Percentiles rank a stretch among this genome's conserved stretches.
These are phyloP conservation scores for Cyclotella sp. DNA, from an alignment of 108 stramenopile species.

Conservation along the genomic window DNA sequence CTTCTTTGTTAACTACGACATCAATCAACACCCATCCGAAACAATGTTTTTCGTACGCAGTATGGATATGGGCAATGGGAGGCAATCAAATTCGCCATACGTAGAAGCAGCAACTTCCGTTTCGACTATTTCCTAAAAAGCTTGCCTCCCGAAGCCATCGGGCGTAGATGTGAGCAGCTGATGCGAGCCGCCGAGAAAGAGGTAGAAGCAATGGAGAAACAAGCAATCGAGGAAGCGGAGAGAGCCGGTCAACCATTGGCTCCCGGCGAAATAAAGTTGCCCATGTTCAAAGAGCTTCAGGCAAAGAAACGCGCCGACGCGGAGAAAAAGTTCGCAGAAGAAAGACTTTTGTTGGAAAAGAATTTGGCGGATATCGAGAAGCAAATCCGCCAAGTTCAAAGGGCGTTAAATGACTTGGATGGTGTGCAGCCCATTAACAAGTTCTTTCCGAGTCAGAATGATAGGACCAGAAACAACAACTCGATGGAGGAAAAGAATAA, in stretches of 20 bases:
- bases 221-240: slow-evolving; percentile 67
- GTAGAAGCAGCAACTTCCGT: slow-evolving; percentile 79
- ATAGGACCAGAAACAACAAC: background rate
- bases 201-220: slow-evolving; percentile 79
- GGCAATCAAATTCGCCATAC: slow-evolving; percentile 88
- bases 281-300: slow-evolving; percentile 71
- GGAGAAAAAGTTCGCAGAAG: slow-evolving; percentile 53
- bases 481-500: slow-evolving; percentile 24
- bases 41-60: slow-evolving; percentile 26
- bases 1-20: background rate
- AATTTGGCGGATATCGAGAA: slow-evolving; percentile 77
- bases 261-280: slow-evolving; percentile 57
- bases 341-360: slow-evolving; percentile 60
- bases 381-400: slow-evolving; percentile 75
- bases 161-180: slow-evolving; percentile 83
- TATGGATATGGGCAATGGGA: slow-evolving; percentile 91
- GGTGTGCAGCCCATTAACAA: slow-evolving; percentile 36
- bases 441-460: slow-evolving; percentile 26
- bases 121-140: slow-evolving; percentile 85
- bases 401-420: slow-evolving; percentile 62
- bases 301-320: slow-evolving; percentile 52
- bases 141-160: slow-evolving; percentile 52
- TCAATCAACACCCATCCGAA: background rate
- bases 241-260: slow-evolving; percentile 42
- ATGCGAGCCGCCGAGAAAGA: slow-evolving; percentile 89